These are phyloP conservation scores for Colletotrichum falcatum DNA, from an alignment of 2,329 filamentous ascomycete genomes.

Conservation along the genomic window DNA sequence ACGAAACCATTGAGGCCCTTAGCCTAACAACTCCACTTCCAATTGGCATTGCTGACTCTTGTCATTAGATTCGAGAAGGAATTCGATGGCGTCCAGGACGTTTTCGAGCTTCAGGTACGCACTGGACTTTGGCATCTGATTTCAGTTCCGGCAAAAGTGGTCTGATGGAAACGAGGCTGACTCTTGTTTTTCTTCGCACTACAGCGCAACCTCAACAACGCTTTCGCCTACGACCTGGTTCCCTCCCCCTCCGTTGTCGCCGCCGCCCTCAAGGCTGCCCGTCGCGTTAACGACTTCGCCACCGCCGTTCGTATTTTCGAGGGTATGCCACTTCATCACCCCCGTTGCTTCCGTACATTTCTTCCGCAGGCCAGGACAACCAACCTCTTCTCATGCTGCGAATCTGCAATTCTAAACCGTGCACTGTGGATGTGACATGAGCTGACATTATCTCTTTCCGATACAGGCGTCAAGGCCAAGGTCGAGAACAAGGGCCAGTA, in stretches of 20 bases:
- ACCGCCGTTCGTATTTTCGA: conserved; percentile 99
- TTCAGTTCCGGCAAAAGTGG: conserved; percentile 38
- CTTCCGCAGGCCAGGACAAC: conserved; percentile 14
- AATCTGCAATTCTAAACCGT: background rate
- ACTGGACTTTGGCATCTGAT: conserved; percentile 28
- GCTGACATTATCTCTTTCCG: conserved; percentile 8
- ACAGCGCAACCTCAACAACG: conserved; percentile 96
- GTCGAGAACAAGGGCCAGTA: conserved; percentile 99
- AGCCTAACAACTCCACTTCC: conserved; percentile 1
- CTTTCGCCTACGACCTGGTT: conserved; percentile 99
- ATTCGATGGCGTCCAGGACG: conserved; percentile 96
- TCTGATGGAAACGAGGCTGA: conserved; percentile 42
- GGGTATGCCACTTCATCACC: conserved; percentile 70
- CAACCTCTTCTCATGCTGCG: background rate
- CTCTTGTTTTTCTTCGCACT: conserved; percentile 22
- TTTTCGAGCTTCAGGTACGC: conserved; percentile 98
- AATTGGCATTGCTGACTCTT: conserved; percentile 28
- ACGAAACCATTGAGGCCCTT: conserved; percentile 29
- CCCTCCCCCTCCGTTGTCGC: conserved; percentile 91
- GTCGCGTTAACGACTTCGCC: conserved; percentile 97
- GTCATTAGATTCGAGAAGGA: conserved; percentile 94
- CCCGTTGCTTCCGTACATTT: conserved; percentile 16
- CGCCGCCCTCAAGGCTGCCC: conserved; percentile 91
- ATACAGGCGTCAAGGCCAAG: conserved; percentile 94
- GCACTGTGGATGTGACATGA: background rate